phyloP scores from a whole-genome alignment of 2,329 filamentous ascomycete species.

The Penicillium aurantiogriseum region DNA sequence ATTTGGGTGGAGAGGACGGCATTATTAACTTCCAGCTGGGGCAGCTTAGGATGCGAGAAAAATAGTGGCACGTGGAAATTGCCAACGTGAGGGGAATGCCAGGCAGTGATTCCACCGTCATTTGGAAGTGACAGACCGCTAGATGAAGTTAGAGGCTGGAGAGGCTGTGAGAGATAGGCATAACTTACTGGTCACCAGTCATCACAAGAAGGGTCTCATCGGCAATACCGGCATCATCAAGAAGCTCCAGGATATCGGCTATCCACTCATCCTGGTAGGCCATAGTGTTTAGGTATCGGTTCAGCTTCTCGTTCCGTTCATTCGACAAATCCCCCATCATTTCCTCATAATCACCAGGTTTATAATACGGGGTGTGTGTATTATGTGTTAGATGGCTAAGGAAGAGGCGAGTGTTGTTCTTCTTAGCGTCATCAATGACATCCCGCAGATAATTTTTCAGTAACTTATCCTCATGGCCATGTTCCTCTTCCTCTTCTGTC shows the following conservation, averaged over 20 bases:
- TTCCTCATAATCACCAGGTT: conserved; percentile 23
- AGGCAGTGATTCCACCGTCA: conserved; percentile 28
- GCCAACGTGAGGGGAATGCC: conserved; percentile 27
- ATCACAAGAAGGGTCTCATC: conserved; percentile 33
- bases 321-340: conserved; percentile 13
- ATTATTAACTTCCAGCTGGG: conserved; percentile 21
- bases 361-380: conserved; percentile 29
- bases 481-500: conserved; percentile 22
- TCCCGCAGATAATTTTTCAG: conserved; percentile 27
- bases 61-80: conserved; percentile 30
- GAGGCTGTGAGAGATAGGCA: background rate
- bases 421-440: conserved; percentile 27
- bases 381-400: conserved; percentile 31
- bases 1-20: conserved; percentile 35
- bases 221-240: conserved; percentile 30
- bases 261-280: conserved; percentile 29
- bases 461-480: conserved; percentile 26
- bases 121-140: conserved; percentile 29
- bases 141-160: background rate
- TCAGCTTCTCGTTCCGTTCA: conserved; percentile 21
- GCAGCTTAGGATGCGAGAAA: conserved; percentile 27
- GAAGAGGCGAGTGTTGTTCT: conserved; percentile 28
- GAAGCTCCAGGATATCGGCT: conserved; percentile 23
- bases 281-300: conserved; percentile 30
- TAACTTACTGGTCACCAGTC: conserved; percentile 29